Conservation (phyloP, 495 filamentous ascomycete genomes). For the Penicillium soppii region DNA sequence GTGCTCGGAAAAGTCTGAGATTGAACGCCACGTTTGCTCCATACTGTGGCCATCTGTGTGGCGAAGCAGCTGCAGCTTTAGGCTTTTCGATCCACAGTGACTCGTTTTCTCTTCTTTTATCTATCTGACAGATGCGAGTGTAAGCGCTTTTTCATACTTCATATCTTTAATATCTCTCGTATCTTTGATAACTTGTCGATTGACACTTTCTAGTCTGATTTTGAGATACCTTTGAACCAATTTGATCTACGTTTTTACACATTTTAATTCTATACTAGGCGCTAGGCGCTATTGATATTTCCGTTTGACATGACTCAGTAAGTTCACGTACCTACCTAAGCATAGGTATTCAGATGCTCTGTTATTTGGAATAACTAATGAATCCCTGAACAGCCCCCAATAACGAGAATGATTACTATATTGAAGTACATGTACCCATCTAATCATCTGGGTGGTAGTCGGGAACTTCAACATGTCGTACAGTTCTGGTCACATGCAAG, state of each 20-base stretch:
- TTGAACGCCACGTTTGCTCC: conserved; percentile 28
- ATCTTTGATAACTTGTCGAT: conserved; percentile 8
- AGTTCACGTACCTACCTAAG: not conserved
- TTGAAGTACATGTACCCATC: conserved; percentile 21
- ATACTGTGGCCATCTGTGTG: conserved; percentile 30
- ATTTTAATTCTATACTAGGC: conserved; percentile 16
- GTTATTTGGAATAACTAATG: no score
- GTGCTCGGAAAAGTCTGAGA: conserved; percentile 20
- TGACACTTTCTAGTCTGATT: conserved; percentile 9
- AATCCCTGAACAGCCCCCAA: no score
- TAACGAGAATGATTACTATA: conserved; percentile 32
- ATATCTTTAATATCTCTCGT: conserved; percentile 1
- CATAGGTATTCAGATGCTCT: not conserved
- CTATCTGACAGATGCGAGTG: conserved; percentile 16
- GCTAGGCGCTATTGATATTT: conserved; percentile 8
- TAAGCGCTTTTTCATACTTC: not conserved
- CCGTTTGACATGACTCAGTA: conserved; percentile 10
- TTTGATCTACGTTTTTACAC: conserved; percentile 4
- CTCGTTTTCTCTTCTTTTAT: conserved; percentile 27
- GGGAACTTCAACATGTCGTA: conserved; percentile 36
- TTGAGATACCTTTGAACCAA: conserved; percentile 12
- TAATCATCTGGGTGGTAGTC: conserved; percentile 27
- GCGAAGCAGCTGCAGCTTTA: conserved; percentile 40
- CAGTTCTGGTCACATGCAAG: conserved; percentile 36
- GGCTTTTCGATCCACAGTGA: conserved; percentile 25